Conservation (phyloP, 176 grass and related monocot genomes). For the Hyparrhenia diplandra region DNA sequence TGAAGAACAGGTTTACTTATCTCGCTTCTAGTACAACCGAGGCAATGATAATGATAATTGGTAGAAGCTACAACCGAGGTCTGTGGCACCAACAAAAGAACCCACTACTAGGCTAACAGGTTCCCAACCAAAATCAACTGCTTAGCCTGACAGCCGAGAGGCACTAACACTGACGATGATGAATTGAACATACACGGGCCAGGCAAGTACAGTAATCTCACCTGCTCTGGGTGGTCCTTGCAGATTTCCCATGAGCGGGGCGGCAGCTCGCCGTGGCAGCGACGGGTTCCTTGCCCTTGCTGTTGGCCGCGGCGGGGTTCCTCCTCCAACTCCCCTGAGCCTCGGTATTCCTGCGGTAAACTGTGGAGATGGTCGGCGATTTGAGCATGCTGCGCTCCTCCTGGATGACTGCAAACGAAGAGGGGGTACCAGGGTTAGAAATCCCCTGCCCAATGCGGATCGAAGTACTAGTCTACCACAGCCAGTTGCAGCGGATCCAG, state of each 20-base stretch:
- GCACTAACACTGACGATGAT: neutral
- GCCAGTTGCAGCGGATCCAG: neutral
- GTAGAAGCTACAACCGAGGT: neutral
- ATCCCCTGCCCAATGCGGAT: neutral
- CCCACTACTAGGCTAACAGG: neutral
- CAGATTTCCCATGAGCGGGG: conserved; percentile 11
- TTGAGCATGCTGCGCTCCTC: neutral
- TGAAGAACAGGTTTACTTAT: neutral
- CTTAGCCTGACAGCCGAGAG: neutral
- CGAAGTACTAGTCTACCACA: neutral
- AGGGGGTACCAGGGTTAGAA: neutral
- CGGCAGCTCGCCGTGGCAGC: conserved; percentile 32
- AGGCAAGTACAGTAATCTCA: neutral
- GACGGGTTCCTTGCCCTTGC: neutral
- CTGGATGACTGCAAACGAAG: neutral
- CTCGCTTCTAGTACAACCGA: neutral
- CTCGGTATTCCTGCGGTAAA: neutral
- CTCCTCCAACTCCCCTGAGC: neutral
- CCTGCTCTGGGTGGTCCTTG: neutral
- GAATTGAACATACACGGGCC: too few relatives aligned
- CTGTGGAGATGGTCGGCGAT: conserved; percentile 21
- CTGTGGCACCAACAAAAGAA: neutral
- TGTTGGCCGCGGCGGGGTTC: neutral
- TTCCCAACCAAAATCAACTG: neutral
- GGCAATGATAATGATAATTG: neutral